phyloP scores from a whole-genome alignment of 805 yeast species.

The Candida stauntonica region DNA sequence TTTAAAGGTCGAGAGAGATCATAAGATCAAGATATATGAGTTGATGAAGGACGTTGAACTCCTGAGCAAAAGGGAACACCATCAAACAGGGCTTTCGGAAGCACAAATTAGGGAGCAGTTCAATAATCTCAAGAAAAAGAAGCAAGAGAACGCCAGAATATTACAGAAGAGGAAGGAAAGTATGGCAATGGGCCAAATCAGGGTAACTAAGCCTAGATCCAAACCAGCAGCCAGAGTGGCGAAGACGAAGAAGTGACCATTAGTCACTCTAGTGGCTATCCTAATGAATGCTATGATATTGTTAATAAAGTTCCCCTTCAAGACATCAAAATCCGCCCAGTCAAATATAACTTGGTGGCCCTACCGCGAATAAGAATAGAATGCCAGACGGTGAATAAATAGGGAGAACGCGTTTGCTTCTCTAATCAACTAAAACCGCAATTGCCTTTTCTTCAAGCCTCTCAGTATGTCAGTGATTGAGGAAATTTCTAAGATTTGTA shows the following conservation, averaged over 20 bases:
- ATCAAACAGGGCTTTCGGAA: conserved; percentile 2
- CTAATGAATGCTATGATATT: too few relatives aligned
- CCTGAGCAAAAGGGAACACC: conserved; percentile 4
- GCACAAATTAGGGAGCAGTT: conserved; percentile 9
- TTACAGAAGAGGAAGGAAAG: conserved; percentile 21
- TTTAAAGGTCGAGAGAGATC: conserved; percentile 25
- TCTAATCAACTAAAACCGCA: too few relatives aligned
- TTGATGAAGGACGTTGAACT: conserved; percentile 20
- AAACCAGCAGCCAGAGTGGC: too few relatives aligned
- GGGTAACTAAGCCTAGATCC: conserved; percentile 11
- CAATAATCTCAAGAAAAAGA: conserved; percentile 13
- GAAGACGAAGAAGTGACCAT: too few relatives aligned
- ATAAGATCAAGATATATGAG: conserved; percentile 23
- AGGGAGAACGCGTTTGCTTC: too few relatives aligned
- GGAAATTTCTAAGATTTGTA: conserved; percentile 11
- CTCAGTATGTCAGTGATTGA: conserved; percentile 19
- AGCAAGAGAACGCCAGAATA: conserved; percentile 9
- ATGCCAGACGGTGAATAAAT: too few relatives aligned
- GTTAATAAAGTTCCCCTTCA: too few relatives aligned
- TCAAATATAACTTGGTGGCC: too few relatives aligned
- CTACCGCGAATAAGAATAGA: too few relatives aligned
- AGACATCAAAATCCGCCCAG: too few relatives aligned
- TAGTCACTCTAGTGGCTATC: too few relatives aligned
- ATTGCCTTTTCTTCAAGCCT: too few relatives aligned
- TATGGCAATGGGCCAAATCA: conserved; percentile 8